Conservation (phyloP, 306 rosid species). For the Quillaja saponaria region DNA sequence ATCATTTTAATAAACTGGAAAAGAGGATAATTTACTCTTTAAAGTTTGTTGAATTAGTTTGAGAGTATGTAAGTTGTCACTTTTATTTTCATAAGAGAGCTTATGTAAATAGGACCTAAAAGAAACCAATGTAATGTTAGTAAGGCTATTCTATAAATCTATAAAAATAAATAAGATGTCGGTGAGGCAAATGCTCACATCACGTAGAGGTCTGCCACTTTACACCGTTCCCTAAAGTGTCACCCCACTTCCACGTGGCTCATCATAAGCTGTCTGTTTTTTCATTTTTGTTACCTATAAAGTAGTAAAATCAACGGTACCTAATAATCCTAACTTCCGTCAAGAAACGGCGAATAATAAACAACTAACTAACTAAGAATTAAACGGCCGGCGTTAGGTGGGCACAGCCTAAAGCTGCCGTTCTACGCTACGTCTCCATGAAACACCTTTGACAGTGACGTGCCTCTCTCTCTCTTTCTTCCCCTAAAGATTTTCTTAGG, state of each 20-base stretch:
- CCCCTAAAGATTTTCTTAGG: conserved; percentile 29
- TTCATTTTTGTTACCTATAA: not conserved
- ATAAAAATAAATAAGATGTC: no score
- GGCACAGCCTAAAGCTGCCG: conserved; percentile 55
- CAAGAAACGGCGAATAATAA: conserved; percentile 25
- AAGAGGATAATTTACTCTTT: no score
- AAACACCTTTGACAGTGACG: conserved; percentile 53
- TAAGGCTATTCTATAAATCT: no score
- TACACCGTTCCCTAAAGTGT: not conserved
- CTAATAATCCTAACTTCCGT: conserved; percentile 32
- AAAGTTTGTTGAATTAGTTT: no score
- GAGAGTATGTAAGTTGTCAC: no score
- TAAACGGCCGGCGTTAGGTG: conserved; percentile 45
- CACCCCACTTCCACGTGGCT: conserved; percentile 42
- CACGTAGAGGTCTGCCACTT: conserved; percentile 35
- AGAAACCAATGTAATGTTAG: no score
- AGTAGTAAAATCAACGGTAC: conserved; percentile 26
- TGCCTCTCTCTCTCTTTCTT: conserved; percentile 23
- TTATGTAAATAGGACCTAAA: no score
- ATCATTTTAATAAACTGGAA: no score
- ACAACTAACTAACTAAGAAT: conserved; percentile 25
- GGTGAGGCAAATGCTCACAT: no score
- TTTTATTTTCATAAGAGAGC: no score
- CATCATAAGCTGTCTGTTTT: conserved; percentile 14
- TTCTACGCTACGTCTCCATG: conserved; percentile 56